Evolutionary conservation across 805 yeast genomes (phyloP).

Genomic region (Metschnikowia hibisci): DNA sequence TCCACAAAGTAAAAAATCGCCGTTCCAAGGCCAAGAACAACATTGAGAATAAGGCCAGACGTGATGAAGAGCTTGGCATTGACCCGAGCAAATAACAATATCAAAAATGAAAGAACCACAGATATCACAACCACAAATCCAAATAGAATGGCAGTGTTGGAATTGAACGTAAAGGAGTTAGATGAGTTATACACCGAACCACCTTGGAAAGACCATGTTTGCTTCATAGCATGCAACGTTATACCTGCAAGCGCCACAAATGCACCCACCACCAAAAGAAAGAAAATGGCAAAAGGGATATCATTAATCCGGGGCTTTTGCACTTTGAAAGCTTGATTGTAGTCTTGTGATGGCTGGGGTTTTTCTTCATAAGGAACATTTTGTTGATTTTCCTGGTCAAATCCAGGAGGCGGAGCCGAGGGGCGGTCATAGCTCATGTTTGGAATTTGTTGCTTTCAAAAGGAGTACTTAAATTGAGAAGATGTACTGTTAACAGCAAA

Average conservation of each 20-base stretch:
- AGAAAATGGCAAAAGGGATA: conserved; percentile 61
- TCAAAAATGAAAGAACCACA: conserved; percentile 51
- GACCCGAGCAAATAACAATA: conserved; percentile 58
- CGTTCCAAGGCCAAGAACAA: conserved; percentile 68
- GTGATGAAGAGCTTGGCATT: conserved; percentile 66
- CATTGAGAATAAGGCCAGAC: conserved; percentile 62
- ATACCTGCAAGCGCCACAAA: conserved; percentile 69
- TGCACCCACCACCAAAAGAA: conserved; percentile 48
- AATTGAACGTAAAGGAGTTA: conserved; percentile 61
- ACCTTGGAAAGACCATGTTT: conserved; percentile 54
- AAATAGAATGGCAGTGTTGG: conserved; percentile 70
- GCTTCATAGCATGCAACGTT: conserved; percentile 59
- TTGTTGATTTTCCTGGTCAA: conserved; percentile 30
- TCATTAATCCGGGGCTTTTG: conserved; percentile 65
- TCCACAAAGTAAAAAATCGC: conserved; percentile 68
- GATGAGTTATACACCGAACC: conserved; percentile 54
- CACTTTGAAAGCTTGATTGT: conserved; percentile 67
- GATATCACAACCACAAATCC: conserved; percentile 61
- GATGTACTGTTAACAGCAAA: not conserved
- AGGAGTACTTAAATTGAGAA: not conserved
- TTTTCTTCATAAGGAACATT: conserved; percentile 23
- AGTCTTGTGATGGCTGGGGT: conserved; percentile 36
- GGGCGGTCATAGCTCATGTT: conserved; percentile 9
- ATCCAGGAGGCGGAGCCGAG: conserved; percentile 8
- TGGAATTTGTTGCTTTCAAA: not conserved